Percentiles rank a stretch among this genome's conserved stretches.
Evolutionary conservation across 2,329 filamentous ascomycete species (phyloP).

Genomic region (Paracoccidioides lutzii): DNA sequence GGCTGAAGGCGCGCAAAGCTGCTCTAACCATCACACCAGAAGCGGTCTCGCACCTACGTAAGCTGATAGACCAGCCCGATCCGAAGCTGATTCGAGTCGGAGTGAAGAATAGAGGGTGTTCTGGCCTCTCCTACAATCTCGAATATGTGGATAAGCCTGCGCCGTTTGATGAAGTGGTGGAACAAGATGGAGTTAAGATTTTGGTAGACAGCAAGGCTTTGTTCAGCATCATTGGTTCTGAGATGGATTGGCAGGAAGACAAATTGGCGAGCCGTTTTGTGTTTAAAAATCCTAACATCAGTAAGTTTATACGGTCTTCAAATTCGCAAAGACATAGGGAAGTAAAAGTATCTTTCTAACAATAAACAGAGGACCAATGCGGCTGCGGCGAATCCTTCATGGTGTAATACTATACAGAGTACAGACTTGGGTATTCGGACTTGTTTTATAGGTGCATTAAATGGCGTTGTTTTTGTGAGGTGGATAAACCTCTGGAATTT

Average conservation of each 20-base stretch:
- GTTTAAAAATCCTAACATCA: constrained; percentile 96
- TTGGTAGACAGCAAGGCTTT: constrained; percentile 94
- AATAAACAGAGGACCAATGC: constrained; percentile 68
- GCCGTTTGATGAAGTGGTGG: constrained; percentile 78
- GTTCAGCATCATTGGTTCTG: constrained; percentile 94
- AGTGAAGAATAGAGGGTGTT: constrained; percentile 88
- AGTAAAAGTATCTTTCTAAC: constrained; percentile 15
- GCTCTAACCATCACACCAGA: constrained; percentile 73
- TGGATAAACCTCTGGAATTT: background rate
- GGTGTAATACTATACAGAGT: constrained; percentile 38
- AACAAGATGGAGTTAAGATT: constrained; percentile 92
- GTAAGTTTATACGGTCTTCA: constrained; percentile 44
- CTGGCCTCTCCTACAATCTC: constrained; percentile 80
- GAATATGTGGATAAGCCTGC: constrained; percentile 90
- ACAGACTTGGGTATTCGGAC: background rate
- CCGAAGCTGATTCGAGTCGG: constrained; percentile 90
- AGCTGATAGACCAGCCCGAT: constrained; percentile 68
- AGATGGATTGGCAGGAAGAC: constrained; percentile 98
- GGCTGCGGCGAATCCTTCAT: constrained; percentile 96
- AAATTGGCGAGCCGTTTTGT: constrained; percentile 86
- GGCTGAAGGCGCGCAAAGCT: constrained; percentile 71
- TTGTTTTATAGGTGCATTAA: constrained; percentile 1
- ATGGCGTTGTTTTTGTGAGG: background rate
- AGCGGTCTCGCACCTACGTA: constrained; percentile 66
- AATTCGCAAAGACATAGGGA: constrained; percentile 5